Evolutionary conservation across 352 stramenopile genomes (phyloP), one percentile per base, ranked within the genome.

Genomic region (Peronospora destructor): DNA sequence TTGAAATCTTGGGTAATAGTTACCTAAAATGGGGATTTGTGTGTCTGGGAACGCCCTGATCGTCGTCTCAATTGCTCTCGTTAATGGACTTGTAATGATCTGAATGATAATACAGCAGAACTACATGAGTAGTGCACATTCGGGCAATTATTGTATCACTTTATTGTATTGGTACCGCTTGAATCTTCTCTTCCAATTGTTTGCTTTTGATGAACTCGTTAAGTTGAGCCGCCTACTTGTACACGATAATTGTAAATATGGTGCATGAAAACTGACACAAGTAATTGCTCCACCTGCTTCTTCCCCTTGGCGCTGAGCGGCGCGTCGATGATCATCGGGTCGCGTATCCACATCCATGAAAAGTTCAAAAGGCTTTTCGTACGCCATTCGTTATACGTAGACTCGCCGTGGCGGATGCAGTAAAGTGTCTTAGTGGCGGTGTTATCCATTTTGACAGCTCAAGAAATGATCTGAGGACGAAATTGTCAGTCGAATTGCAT

Each of bases 381-480:
- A 44, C 81, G 79, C 84, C 84, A 94, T 61, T 91, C 81, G 48
- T 94, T 94, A 63, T 81, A 94, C 41, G 82, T 87, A 5, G 84
- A 94, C 66, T 92, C 81, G 48, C 84, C 84, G 44, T 94, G 84
- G 53, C 84, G 81, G 57, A 94, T 87, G 63, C 76, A 90, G 51
- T 94, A 91, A 25, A 94, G 60, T 41, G 68, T 85, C 73, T 91
- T 91, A 35, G 48, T 42, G 32, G 25, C 11, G 14, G 37, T 4
- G 19, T 63, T 48, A 34, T n/a, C 42, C 51, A 58, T 62, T 45
- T 5, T 9, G 10, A 8, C 10, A 42, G 26, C 25, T 25, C 2
- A 26, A 13, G 9, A 42, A 30, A 16, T 43, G 19, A 30, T 17
- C 19, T 19, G 10, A 32, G 7, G 5, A 32, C 28, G 4, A 32